Base-by-base conservation (phyloP, 1,284 basidiomycete species). In the Meripilus lineatus region DNA sequence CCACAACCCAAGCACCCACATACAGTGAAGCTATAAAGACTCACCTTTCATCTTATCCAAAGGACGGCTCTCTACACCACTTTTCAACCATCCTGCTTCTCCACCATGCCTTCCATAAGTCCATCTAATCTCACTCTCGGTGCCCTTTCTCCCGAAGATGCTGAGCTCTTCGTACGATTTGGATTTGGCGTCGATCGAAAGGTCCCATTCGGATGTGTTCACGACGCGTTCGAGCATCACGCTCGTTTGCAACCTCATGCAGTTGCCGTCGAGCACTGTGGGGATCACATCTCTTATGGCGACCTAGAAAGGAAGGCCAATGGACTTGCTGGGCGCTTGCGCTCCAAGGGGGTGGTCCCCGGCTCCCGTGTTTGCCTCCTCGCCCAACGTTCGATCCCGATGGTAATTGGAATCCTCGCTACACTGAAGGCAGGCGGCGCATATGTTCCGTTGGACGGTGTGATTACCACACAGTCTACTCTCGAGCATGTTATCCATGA, bases 371-470 rank as follows among this genome's bases (percentile, higher is more conserved):
- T 80, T 32, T 74, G 74, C 47, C 61, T 80, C 26, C 64, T 79
- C 14, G 70, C 72, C 10, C 74, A 77, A 52, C 71, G 77, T 22
- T 75, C 71, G 23, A 74, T 79, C 40, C 53, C 61, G 8, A 75
- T 79, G 74, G 67, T 79, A 26, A 59, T 78, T 32, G 77, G 71
- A 14, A 77, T 80, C 41, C 53, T 80, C 17, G 75, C 69, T 23
- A 65, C 74, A 28, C 65, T 79, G 38, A 81, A 80, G 54, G 71
- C 76, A 11, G 77, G 76, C 8, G 76, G 66, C 10, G 70, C 75
- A 3, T 81, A 79, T 50, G 73, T 79, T 17, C 77, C 77, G 15
- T 58, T 77, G 44, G 78, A 81, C 53, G 77, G 75, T 11, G 71
- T 72, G 38, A 71, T 79, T 45, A 74, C 75, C 32, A 76, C 76